Percentiles rank a stretch among this genome's conserved stretches.
These are phyloP conservation scores for Colletotrichum sp. DNA, from an alignment of 2,329 filamentous ascomycete genomes.

Conservation along the genomic window DNA sequence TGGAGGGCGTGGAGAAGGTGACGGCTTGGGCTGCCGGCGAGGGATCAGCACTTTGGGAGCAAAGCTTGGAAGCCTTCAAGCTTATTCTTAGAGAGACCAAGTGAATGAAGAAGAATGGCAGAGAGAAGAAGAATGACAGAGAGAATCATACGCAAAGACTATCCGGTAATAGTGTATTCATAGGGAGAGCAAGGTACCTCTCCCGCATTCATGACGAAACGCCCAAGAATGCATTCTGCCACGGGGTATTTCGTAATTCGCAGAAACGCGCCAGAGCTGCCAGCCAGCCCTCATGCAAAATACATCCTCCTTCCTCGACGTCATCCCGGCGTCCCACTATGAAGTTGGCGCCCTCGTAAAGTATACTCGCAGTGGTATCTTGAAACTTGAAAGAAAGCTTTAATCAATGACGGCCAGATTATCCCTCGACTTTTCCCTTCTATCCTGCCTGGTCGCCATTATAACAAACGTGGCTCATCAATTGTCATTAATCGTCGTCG, in stretches of 20 bases:
- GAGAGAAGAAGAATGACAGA: background rate
- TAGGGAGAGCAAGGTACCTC: background rate
- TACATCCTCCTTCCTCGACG: background rate
- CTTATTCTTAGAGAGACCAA: background rate
- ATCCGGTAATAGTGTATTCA: background rate
- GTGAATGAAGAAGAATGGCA: background rate
- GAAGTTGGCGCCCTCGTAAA: background rate
- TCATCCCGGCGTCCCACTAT: background rate
- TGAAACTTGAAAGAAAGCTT: background rate
- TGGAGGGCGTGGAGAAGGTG: slow-evolving; percentile 47
- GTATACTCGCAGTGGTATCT: slow-evolving; percentile 17
- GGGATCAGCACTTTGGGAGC: slow-evolving; percentile 51
- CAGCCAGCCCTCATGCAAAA: background rate
- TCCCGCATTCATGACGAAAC: background rate
- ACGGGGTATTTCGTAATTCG: slow-evolving; percentile 7
- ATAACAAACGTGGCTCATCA: background rate
- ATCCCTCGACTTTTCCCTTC: background rate
- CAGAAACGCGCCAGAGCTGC: background rate
- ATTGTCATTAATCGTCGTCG: slow-evolving; percentile 13
- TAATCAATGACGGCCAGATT: background rate
- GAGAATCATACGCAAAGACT: background rate
- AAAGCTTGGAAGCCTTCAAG: slow-evolving; percentile 54
- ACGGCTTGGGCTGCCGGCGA: slow-evolving; percentile 47
- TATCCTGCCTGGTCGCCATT: background rate
- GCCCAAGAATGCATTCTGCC: slow-evolving; percentile 15